Percentiles rank a stretch among this genome's conserved stretches.
phyloP scores from a whole-genome alignment of 1,284 basidiomycete species.

The Volvariella surrecta region DNA sequence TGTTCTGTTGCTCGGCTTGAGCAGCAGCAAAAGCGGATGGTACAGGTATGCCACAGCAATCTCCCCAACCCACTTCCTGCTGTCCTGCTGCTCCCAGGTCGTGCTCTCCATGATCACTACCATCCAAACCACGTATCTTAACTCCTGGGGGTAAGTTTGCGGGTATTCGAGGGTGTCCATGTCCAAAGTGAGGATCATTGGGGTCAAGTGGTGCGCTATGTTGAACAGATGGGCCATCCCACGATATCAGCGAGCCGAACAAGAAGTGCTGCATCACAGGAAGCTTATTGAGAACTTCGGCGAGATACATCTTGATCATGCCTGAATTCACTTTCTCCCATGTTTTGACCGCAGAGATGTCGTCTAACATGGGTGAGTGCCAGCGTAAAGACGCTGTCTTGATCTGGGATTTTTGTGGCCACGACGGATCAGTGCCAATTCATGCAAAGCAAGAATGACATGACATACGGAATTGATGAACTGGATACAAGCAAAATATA shows the following conservation, averaged over 20 bases:
- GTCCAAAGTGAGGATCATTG: too few species aligned
- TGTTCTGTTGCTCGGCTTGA: slow-evolving; percentile 33
- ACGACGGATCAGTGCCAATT: neutral
- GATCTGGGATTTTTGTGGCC: too few species aligned
- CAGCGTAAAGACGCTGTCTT: slow-evolving; percentile 94
- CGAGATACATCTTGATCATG: slow-evolving; percentile 97
- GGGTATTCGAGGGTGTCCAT: neutral
- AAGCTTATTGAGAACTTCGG: slow-evolving; percentile 92
- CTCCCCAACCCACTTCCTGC: slow-evolving; percentile 69
- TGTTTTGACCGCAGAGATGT: slow-evolving; percentile 92
- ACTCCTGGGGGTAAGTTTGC: slow-evolving; percentile 2
- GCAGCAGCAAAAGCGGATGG: slow-evolving; percentile 80
- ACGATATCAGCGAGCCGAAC: slow-evolving; percentile 48
- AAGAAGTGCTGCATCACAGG: slow-evolving; percentile 96
- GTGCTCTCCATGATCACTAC: too few species aligned
- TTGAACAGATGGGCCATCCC: too few species aligned
- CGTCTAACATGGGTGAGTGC: slow-evolving; percentile 99
- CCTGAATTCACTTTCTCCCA: slow-evolving; percentile 98
- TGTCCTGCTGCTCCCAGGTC: slow-evolving; percentile 43
- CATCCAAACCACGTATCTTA: too few species aligned
- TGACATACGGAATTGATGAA: slow-evolving; percentile 88
- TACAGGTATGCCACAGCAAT: slow-evolving; percentile 90
- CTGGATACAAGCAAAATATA: slow-evolving; percentile 94
- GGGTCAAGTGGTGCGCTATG: too few species aligned
- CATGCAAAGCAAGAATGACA: neutral